Conservation (phyloP, 2,329 filamentous ascomycete genomes). For the Pleurostoma richardsiae region DNA sequence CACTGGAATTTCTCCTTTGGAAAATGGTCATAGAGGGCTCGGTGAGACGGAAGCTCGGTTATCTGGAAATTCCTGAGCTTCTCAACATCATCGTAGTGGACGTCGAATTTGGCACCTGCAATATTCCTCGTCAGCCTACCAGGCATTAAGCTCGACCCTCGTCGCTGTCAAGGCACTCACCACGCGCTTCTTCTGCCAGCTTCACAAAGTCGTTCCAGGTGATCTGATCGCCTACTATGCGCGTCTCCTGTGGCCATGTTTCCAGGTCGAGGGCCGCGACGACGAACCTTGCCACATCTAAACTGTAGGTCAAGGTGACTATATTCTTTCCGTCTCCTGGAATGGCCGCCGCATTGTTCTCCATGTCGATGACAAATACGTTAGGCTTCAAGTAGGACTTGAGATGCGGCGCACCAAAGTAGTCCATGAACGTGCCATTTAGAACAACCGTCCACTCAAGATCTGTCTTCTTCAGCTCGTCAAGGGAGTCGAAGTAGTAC, state of each 20-base stretch:
- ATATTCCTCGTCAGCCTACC: too few relatives aligned
- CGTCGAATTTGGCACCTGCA: background rate
- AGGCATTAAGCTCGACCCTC: too few relatives aligned
- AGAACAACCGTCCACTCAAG: constrained; percentile 31
- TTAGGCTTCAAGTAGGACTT: constrained; percentile 30
- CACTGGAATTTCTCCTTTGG: constrained; percentile 1
- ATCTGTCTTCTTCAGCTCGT: constrained; percentile 17
- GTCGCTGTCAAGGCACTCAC: too few relatives aligned
- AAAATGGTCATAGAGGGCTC: background rate
- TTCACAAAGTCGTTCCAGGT: constrained; percentile 38
- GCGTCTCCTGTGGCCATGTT: constrained; percentile 34
- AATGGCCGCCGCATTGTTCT: constrained; percentile 36
- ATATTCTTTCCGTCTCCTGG: constrained; percentile 39
- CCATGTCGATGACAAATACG: constrained; percentile 37
- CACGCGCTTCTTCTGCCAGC: constrained; percentile 29
- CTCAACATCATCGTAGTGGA: background rate
- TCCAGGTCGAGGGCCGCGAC: constrained; percentile 31
- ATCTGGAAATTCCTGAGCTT: background rate
- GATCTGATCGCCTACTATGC: constrained; percentile 30
- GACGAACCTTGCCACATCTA: constrained; percentile 42
- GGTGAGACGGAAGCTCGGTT: background rate
- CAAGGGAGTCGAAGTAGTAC: background rate
- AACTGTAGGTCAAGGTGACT: constrained; percentile 40
- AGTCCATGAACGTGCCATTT: constrained; percentile 40
- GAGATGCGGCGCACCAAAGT: constrained; percentile 31